Percentiles rank a stretch among this genome's conserved stretches.
Evolutionary conservation across 345 rosid genomes (phyloP).

Genomic region (Rhizophora mangle): DNA sequence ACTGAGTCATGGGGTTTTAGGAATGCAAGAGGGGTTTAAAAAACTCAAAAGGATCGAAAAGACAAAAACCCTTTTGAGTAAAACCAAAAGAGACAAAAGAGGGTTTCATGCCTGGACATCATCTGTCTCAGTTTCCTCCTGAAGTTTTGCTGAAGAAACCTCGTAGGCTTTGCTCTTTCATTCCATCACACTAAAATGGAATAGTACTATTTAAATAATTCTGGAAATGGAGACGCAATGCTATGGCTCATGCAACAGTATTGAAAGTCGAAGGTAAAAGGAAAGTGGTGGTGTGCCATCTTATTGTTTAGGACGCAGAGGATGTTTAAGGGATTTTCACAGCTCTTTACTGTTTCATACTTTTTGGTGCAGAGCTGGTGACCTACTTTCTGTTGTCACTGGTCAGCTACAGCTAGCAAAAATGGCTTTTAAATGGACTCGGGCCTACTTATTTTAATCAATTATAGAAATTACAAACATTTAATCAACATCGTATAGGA

Average conservation of each 20-base stretch:
- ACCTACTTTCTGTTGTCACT: no score
- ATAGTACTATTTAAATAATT: background rate
- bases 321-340: slow-evolving; percentile 17
- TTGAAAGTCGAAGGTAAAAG: slow-evolving; percentile 14
- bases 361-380: slow-evolving; percentile 16
- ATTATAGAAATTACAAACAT: no score
- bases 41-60: background rate
- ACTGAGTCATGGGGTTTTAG: background rate
- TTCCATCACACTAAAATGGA: slow-evolving; percentile 25
- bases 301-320: slow-evolving; percentile 4
- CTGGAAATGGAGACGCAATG: slow-evolving; percentile 1
- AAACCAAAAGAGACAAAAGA: background rate
- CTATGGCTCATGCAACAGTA: background rate
- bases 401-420: no score
- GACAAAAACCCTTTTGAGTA: background rate
- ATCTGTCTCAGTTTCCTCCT: slow-evolving; percentile 19
- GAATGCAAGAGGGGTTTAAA: background rate
- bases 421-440: no score
- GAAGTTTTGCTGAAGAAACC: slow-evolving; percentile 10
- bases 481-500: no score
- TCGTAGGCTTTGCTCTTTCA: slow-evolving; percentile 27
- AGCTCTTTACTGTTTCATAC: slow-evolving; percentile 9
- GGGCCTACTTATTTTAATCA: no score
- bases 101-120: slow-evolving; percentile 22
- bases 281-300: background rate